These are phyloP conservation scores for Trichoderma asperellum DNA, from an alignment of 2,329 filamentous ascomycete species.

Conservation along the genomic window DNA sequence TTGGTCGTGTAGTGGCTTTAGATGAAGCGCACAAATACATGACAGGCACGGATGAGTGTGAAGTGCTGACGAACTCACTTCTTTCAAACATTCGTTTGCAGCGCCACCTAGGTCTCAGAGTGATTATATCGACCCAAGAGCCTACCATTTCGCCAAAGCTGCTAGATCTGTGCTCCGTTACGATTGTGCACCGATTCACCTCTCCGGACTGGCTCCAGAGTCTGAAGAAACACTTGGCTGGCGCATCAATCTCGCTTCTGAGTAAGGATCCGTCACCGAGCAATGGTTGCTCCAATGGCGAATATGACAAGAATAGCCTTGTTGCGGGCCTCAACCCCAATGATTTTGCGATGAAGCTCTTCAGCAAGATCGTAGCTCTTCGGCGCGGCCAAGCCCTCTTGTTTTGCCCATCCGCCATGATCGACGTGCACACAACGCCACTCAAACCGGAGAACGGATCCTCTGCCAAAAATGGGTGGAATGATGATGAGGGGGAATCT, in stretches of 20 bases:
- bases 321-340: background rate
- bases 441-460: background rate
- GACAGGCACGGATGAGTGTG: conserved; percentile 56
- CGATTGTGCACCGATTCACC: conserved; percentile 72
- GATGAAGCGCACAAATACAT: conserved; percentile 84
- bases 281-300: background rate
- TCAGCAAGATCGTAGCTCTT: conserved; percentile 49
- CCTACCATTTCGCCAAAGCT: conserved; percentile 70
- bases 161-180: conserved; percentile 72
- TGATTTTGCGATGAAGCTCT: conserved; percentile 39
- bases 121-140: conserved; percentile 78
- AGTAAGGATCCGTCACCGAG: background rate
- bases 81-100: conserved; percentile 69
- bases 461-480: background rate
- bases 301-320: background rate
- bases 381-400: conserved; percentile 51
- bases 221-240: conserved; percentile 51
- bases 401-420: conserved; percentile 51
- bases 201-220: conserved; percentile 65
- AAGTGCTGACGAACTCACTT: conserved; percentile 63
- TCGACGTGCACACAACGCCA: conserved; percentile 30
- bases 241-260: conserved; percentile 28
- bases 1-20: conserved; percentile 67
- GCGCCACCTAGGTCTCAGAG: conserved; percentile 67
- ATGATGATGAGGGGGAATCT: no score